Percentiles rank a stretch among this genome's conserved stretches.
phyloP scores from a whole-genome alignment of 768 basidiomycete species.

The Amanita subjunquillea region DNA sequence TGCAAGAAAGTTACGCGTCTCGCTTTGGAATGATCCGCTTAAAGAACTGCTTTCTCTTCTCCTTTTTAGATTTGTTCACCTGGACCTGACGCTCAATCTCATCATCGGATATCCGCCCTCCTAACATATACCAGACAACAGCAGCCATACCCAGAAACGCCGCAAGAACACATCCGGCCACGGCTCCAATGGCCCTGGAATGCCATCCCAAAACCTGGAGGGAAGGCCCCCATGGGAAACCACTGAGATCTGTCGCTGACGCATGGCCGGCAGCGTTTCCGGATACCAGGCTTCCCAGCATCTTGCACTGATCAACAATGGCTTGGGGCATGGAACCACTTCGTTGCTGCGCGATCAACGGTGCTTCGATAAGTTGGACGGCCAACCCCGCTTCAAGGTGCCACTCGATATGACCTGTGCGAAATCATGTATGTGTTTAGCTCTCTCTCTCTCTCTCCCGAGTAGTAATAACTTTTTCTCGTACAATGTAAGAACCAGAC shows the following conservation, averaged over 20 bases:
- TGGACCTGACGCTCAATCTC: constrained; percentile 71
- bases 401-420: constrained; percentile 75
- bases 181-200: constrained; percentile 62
- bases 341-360: constrained; percentile 53
- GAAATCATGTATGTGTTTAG: too few species aligned
- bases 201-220: constrained; percentile 66
- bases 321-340: constrained; percentile 39
- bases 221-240: constrained; percentile 61
- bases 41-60: constrained; percentile 36
- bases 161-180: constrained; percentile 74
- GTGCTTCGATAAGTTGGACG: constrained; percentile 76
- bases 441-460: too few species aligned
- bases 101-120: constrained; percentile 63
- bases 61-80: constrained; percentile 47
- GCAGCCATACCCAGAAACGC: constrained; percentile 75
- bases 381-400: constrained; percentile 81
- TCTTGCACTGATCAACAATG: constrained; percentile 65
- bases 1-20: neutral
- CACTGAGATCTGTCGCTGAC: constrained; percentile 56
- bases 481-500: constrained; percentile 78
- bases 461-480: constrained; percentile 10
- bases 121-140: constrained; percentile 81
- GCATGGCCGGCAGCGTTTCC: constrained; percentile 87
- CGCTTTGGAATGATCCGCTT: constrained; percentile 2
- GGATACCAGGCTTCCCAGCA: constrained; percentile 41